Percentiles rank a stretch among this genome's conserved stretches.
These are phyloP conservation scores for Leishmania tropica DNA, from an alignment of 208 protist genomes.

Conservation along the genomic window DNA sequence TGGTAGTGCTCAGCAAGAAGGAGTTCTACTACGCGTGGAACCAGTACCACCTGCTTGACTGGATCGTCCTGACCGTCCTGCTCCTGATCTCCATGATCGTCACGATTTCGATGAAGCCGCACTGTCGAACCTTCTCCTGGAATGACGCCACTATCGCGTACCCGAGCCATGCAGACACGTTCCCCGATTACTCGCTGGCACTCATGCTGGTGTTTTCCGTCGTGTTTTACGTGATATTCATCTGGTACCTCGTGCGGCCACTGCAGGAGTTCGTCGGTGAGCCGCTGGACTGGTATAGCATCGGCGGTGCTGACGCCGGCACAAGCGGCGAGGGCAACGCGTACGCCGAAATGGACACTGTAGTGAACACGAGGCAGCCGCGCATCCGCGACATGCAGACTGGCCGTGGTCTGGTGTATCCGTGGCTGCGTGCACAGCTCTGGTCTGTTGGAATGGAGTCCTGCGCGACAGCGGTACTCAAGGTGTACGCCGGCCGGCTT, in stretches of 20 bases:
- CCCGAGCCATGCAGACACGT: slow-evolving; percentile 48
- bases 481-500: slow-evolving; percentile 89
- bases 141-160: slow-evolving; percentile 69
- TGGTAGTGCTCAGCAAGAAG: slow-evolving; percentile 9
- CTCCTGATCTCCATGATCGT: slow-evolving; percentile 21
- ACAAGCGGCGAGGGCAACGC: neutral
- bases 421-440: slow-evolving; percentile 63
- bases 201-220: slow-evolving; percentile 43
- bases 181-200: slow-evolving; percentile 61
- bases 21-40: slow-evolving; percentile 22
- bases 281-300: slow-evolving; percentile 30
- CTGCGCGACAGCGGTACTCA: slow-evolving; percentile 47
- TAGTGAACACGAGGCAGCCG: slow-evolving; percentile 10
- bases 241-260: slow-evolving; percentile 33
- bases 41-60: slow-evolving; percentile 62
- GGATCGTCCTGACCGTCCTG: slow-evolving; percentile 30
- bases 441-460: slow-evolving; percentile 46
- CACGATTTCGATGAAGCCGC: slow-evolving; percentile 22
- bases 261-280: slow-evolving; percentile 31
- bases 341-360: neutral
- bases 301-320: neutral
- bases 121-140: slow-evolving; percentile 80
- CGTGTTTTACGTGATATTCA: slow-evolving; percentile 46
- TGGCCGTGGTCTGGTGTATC: slow-evolving; percentile 36
- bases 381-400: slow-evolving; percentile 28